Evolutionary conservation across 1,284 basidiomycete genomes (phyloP).

Genomic region (Mycosarcoma maydis): DNA sequence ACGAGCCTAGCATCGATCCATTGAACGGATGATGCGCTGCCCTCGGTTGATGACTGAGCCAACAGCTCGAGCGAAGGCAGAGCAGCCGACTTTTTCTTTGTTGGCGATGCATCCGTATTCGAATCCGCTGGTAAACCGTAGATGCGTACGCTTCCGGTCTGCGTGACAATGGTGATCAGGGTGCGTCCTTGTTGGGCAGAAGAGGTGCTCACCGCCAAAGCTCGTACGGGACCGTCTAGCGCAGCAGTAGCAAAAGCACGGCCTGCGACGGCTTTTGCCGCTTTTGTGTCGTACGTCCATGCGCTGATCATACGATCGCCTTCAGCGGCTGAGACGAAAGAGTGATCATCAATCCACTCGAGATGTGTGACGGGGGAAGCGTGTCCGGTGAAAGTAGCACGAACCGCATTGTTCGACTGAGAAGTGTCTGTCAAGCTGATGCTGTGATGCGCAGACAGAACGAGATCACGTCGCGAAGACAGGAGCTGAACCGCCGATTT

Average conservation of each 20-base stretch:
- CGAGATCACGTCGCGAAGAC: conserved; percentile 16
- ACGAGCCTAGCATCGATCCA: conserved; percentile 47
- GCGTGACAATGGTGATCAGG: conserved; percentile 66
- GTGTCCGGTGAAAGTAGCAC: conserved; percentile 53
- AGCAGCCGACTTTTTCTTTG: conserved; percentile 43
- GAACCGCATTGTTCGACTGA: conserved; percentile 11
- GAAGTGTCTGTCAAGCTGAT: conserved; percentile 37
- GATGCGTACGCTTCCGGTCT: conserved; percentile 56
- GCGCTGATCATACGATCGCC: conserved; percentile 79
- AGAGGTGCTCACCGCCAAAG: conserved; percentile 31
- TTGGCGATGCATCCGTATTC: conserved; percentile 36
- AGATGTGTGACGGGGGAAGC: conserved; percentile 61
- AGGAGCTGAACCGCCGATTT: conserved; percentile 43
- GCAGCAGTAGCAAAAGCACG: conserved; percentile 63
- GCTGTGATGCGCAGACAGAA: conserved; percentile 56
- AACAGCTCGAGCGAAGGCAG: conserved; percentile 38
- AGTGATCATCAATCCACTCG: conserved; percentile 45
- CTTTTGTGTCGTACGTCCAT: conserved; percentile 70
- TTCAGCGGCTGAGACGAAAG: conserved; percentile 78
- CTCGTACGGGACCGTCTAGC: conserved; percentile 67
- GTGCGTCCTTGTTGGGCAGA: conserved; percentile 65
- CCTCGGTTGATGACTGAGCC: conserved; percentile 20
- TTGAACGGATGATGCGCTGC: conserved; percentile 19
- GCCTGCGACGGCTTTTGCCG: conserved; percentile 20
- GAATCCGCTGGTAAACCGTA: conserved; percentile 54